Conservation (phyloP, 2,329 filamentous ascomycete genomes). For the Sporothrix pallida region DNA sequence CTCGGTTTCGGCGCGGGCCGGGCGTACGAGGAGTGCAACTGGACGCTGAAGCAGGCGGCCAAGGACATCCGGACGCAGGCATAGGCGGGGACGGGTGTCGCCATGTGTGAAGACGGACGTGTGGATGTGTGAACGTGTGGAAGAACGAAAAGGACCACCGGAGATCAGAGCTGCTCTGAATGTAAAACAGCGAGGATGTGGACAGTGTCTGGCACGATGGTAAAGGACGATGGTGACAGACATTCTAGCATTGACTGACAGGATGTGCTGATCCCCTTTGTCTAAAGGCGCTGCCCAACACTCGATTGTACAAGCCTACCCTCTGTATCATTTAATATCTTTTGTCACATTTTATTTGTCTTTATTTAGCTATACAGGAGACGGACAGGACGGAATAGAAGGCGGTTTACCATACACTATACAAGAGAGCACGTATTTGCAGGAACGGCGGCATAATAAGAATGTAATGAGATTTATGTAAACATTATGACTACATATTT, state of each 20-base stretch:
- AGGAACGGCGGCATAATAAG: neutral
- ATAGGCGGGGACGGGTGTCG: slow-evolving; percentile 41
- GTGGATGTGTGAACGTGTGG: neutral
- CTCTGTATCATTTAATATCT: slow-evolving; percentile 21
- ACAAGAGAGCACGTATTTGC: neutral
- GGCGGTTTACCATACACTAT: neutral
- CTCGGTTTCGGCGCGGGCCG: slow-evolving; percentile 94
- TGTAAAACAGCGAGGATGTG: slow-evolving; percentile 24
- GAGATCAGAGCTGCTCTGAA: neutral
- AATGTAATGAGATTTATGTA: neutral
- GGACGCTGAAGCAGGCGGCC: slow-evolving; percentile 68
- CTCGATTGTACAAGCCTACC: slow-evolving; percentile 10
- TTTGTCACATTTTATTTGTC: slow-evolving; percentile 23
- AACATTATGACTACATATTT: slow-evolving; percentile 7
- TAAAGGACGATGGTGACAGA: neutral
- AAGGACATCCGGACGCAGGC: slow-evolving; percentile 62
- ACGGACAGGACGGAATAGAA: slow-evolving; percentile 12
- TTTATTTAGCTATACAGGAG: slow-evolving; percentile 12
- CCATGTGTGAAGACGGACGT: neutral
- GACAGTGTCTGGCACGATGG: neutral
- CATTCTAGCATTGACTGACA: neutral
- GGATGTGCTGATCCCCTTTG: neutral
- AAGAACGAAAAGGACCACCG: neutral
- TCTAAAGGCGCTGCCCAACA: neutral
- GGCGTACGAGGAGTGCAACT: slow-evolving; percentile 98